phyloP scores from a whole-genome alignment of 140 eudicot species.

The Ambrosia hybrid region DNA sequence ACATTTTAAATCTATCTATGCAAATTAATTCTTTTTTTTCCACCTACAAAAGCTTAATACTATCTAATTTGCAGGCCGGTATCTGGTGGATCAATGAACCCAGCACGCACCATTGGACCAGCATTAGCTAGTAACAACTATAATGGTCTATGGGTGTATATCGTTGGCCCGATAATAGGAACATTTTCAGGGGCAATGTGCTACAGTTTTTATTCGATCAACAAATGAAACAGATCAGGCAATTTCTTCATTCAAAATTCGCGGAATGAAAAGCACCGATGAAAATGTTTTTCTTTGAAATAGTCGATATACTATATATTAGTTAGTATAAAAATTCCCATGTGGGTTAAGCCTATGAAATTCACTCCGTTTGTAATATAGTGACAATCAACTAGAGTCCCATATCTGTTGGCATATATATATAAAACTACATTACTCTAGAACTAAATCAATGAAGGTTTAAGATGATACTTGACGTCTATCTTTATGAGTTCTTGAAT shows the following conservation, averaged over 20 bases:
- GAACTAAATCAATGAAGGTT: too few relatives aligned
- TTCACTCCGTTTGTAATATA: neutral
- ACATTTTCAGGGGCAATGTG: slow-evolving; percentile 64
- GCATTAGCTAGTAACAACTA: slow-evolving; percentile 66
- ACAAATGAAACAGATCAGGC: slow-evolving; percentile 48
- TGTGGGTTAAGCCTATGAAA: neutral
- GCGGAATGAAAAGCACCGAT: slow-evolving; percentile 45
- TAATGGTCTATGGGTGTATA: slow-evolving; percentile 74
- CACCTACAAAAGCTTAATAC: neutral
- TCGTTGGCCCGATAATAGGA: slow-evolving; percentile 69
- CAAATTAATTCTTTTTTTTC: too few relatives aligned
- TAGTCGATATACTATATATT: neutral
- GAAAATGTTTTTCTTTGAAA: neutral
- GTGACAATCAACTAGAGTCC: neutral
- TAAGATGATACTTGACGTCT: too few relatives aligned
- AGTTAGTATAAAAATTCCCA: neutral
- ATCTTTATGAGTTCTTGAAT: too few relatives aligned
- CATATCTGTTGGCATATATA: neutral
- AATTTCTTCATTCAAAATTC: slow-evolving; percentile 42
- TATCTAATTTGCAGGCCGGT: slow-evolving; percentile 47
- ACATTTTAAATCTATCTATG: neutral
- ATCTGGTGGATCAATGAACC: slow-evolving; percentile 93
- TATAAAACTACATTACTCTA: too few relatives aligned
- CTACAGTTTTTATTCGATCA: slow-evolving; percentile 53
- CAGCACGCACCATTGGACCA: slow-evolving; percentile 73